Percentiles rank a stretch among this genome's conserved stretches.
These are phyloP conservation scores for Tolypocladium guangdongense DNA, from an alignment of 2,329 filamentous ascomycete species.

Conservation along the genomic window DNA sequence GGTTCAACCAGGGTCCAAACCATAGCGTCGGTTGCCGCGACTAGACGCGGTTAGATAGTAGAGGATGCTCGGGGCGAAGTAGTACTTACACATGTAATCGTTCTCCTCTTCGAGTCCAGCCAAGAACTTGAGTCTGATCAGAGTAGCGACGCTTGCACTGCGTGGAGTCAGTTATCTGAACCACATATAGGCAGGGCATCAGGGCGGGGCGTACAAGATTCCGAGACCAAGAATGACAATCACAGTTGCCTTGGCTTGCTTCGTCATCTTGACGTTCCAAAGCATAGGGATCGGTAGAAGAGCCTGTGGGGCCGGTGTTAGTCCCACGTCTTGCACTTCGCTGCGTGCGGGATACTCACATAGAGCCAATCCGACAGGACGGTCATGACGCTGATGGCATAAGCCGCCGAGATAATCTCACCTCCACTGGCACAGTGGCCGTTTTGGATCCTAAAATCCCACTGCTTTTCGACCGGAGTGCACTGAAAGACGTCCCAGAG, in stretches of 20 bases:
- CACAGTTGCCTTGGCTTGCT: slow-evolving; percentile 40
- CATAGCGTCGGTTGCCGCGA: slow-evolving; percentile 38
- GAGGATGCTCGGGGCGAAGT: neutral
- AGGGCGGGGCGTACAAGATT: slow-evolving; percentile 29
- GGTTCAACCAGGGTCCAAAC: slow-evolving; percentile 48
- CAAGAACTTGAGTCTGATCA: slow-evolving; percentile 39
- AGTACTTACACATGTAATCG: slow-evolving; percentile 36
- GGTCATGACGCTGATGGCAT: slow-evolving; percentile 40
- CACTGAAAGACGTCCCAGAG: slow-evolving; percentile 44
- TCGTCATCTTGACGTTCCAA: slow-evolving; percentile 42
- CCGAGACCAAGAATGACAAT: slow-evolving; percentile 37
- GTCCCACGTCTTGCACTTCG: neutral
- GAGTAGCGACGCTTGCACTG: slow-evolving; percentile 42
- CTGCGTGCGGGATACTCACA: slow-evolving; percentile 15
- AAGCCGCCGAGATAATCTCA: slow-evolving; percentile 36
- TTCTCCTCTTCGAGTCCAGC: slow-evolving; percentile 29
- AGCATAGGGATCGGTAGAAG: slow-evolving; percentile 43
- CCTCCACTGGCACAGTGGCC: slow-evolving; percentile 31
- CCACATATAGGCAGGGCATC: neutral
- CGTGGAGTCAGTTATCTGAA: slow-evolving; percentile 1
- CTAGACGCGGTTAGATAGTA: slow-evolving; percentile 17
- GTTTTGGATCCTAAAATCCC: slow-evolving; percentile 37
- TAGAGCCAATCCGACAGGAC: slow-evolving; percentile 45
- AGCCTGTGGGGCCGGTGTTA: slow-evolving; percentile 19
- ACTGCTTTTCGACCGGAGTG: slow-evolving; percentile 36